Conservation (phyloP, 2,329 filamentous ascomycete species). For the Fusarium hainanense region DNA sequence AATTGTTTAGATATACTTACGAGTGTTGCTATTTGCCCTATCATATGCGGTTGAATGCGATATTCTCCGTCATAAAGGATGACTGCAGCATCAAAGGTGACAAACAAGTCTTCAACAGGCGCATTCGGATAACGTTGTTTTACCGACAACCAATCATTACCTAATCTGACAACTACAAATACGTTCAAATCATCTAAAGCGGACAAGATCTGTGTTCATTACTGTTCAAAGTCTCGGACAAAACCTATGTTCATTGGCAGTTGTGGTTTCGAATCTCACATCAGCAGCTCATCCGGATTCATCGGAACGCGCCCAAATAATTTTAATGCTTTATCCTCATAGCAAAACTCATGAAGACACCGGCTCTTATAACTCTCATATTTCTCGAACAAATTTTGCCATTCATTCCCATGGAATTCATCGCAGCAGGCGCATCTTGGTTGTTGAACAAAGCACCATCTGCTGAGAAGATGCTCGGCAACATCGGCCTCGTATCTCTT, state of each 20-base stretch:
- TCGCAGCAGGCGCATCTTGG: conserved; percentile 28
- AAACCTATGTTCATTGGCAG: accelerated
- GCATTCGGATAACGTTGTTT: neutral
- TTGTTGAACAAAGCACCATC: neutral
- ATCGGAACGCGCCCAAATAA: neutral
- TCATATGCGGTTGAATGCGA: neutral
- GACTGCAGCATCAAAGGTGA: neutral
- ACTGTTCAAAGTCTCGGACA: no score
- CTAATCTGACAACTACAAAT: neutral
- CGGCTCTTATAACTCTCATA: no score
- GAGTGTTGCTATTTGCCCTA: no score
- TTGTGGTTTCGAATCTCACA: neutral
- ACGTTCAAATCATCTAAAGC: no score
- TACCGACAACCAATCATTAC: neutral
- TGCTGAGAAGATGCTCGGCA: conserved; percentile 4
- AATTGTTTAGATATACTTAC: no score
- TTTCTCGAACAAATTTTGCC: no score
- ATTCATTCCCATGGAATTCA: conserved; percentile 10
- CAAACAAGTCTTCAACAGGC: neutral
- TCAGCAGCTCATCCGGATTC: neutral
- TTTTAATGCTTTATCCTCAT: no score
- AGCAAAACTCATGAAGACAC: no score
- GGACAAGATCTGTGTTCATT: no score
- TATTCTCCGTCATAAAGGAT: neutral
- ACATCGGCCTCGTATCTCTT: conserved; percentile 17